phyloP scores from a whole-genome alignment of 139 green algal species.

The Chlorella sp. region DNA sequence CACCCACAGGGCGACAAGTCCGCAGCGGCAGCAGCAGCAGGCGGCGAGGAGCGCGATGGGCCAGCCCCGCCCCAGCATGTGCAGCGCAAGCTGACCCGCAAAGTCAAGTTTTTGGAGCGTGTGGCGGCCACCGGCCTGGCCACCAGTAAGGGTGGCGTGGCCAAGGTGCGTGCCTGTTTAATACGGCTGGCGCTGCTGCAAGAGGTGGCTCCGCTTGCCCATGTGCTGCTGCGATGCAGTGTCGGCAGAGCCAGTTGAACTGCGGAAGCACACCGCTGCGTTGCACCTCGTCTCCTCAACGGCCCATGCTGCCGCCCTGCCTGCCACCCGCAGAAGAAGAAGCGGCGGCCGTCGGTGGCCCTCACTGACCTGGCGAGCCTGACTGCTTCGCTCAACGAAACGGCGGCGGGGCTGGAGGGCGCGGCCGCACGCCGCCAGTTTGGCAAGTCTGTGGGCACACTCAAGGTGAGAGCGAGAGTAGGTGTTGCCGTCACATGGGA shows the following conservation, averaged over 20 bases:
- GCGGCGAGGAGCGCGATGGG: neutral
- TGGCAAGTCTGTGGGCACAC: constrained; percentile 10
- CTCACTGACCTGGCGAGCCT: constrained; percentile 27
- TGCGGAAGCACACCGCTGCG: no score
- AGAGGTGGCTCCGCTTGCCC: no score
- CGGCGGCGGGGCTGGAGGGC: neutral
- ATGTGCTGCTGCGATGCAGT: neutral
- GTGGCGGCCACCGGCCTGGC: constrained; percentile 14
- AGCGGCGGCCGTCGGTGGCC: constrained; percentile 7
- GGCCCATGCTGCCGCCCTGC: constrained; percentile 10
- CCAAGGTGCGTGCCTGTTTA: constrained; percentile 16
- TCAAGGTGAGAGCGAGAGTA: no score
- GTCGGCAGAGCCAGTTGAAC: no score
- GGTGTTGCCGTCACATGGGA: no score
- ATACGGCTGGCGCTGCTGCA: neutral
- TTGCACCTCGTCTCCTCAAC: no score
- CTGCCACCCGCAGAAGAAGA: constrained; percentile 3
- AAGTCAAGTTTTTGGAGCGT: constrained; percentile 47
- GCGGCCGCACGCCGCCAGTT: constrained; percentile 4
- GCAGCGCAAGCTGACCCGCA: constrained; percentile 38
- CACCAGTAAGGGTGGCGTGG: constrained; percentile 9
- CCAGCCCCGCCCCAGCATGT: constrained; percentile 11
- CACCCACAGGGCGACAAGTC: constrained; percentile 15
- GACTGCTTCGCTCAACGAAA: constrained; percentile 15
- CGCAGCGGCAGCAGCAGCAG: neutral